A percentile compares a stretch with the other conserved stretches of the same genome.
Evolutionary conservation across 305 asterid species (phyloP).

Genomic region (Rubia tinctorum): DNA sequence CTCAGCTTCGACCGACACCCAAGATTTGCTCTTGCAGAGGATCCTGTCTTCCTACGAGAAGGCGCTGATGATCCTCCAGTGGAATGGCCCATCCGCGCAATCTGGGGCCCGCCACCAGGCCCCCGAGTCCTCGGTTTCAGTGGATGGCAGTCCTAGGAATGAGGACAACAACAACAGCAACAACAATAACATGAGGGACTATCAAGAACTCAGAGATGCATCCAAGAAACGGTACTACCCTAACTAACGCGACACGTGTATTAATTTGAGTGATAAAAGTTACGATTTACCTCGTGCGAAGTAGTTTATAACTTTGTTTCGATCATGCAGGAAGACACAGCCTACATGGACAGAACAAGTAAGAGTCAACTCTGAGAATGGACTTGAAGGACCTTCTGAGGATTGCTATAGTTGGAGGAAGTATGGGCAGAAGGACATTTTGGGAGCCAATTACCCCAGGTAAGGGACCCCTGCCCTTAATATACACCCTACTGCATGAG

Average conservation of each 20-base stretch:
- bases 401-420: conserved; percentile 90
- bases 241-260: not conserved
- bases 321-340: conserved; percentile 55
- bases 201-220: conserved; percentile 29
- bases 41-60: conserved; percentile 64
- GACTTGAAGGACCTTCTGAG: conserved; percentile 74
- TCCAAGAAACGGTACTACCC: conserved; percentile 65
- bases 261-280: not conserved
- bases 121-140: conserved; percentile 39
- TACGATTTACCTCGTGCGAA: not conserved
- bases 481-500: not conserved
- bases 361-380: conserved; percentile 49
- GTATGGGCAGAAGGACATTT: conserved; percentile 92
- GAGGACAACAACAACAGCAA: conserved; percentile 27
- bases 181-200: conserved; percentile 24
- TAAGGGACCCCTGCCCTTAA: conserved; percentile 17
- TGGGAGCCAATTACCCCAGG: conserved; percentile 94
- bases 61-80: conserved; percentile 51
- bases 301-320: conserved; percentile 12
- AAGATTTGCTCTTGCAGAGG: conserved; percentile 49
- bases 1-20: conserved; percentile 36
- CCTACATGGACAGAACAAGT: conserved; percentile 71
- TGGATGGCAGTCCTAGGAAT: conserved; percentile 49
- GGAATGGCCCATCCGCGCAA: conserved; percentile 35
- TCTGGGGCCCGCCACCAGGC: conserved; percentile 20